phyloP scores from a whole-genome alignment of 352 stramenopile genomes.

The Phytophthora parvispora region DNA sequence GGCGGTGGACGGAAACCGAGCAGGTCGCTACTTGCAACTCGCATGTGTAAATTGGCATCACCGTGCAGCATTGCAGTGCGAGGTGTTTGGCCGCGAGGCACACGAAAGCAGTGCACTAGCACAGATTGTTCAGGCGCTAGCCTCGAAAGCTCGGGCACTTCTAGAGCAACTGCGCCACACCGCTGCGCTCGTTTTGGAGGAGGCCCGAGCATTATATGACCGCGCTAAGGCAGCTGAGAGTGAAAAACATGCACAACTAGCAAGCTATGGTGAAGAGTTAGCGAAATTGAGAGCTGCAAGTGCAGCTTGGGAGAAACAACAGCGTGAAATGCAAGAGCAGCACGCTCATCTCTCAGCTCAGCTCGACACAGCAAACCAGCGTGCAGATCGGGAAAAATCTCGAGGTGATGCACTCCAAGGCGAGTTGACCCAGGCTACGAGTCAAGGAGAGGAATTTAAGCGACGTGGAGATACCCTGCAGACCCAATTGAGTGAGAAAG shows the following conservation, averaged over 20 bases:
- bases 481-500: constrained; percentile 58
- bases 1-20: constrained; percentile 15
- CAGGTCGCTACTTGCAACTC: constrained; percentile 74
- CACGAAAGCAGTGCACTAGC: constrained; percentile 60
- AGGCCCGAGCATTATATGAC: constrained; percentile 79
- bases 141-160: constrained; percentile 45
- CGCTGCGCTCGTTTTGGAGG: constrained; percentile 64
- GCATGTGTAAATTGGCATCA: constrained; percentile 75
- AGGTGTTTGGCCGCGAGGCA: constrained; percentile 72
- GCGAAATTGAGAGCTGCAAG: constrained; percentile 61
- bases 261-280: constrained; percentile 79
- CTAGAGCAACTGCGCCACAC: constrained; percentile 67
- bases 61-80: constrained; percentile 66
- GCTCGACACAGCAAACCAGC: constrained; percentile 53
- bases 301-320: constrained; percentile 56
- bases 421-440: constrained; percentile 45
- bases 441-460: constrained; percentile 51
- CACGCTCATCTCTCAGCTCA: constrained; percentile 51
- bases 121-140: constrained; percentile 53
- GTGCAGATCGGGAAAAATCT: constrained; percentile 33
- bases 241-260: constrained; percentile 84
- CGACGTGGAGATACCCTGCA: constrained; percentile 62
- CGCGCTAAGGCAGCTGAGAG: constrained; percentile 78
- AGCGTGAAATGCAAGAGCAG: constrained; percentile 59
- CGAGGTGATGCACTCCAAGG: constrained; percentile 53